Base-by-base conservation (phyloP, 768 basidiomycete genomes). In the Mycena filopes region DNA sequence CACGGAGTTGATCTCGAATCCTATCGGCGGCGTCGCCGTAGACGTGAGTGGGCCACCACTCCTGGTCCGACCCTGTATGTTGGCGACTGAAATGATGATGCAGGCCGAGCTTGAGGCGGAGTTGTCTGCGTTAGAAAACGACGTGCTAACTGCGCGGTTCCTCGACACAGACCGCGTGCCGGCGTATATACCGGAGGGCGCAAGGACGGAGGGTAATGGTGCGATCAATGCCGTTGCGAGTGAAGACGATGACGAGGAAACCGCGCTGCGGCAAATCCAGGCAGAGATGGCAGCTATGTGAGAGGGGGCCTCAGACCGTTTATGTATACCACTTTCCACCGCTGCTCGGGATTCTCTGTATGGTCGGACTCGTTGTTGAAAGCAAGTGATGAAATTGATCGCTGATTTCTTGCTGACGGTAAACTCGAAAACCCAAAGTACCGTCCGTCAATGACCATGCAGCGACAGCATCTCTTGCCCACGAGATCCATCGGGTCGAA, bases 151-250 rank as follows among this genome's bases (percentile, higher is more conserved):
- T 79, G 89, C 91, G 58, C 85, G 92, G 69, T 81, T 99, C 70
- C 86, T 84, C 64, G 92, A 89, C 16, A 95, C 95, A 6, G 94
- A 97, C 63, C 89, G 90, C 71, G 97, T 87, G 29, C 97, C 97
- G 49, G 82, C 92, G 67, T 94, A 98, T 75, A 79, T 88, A 60
- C 97, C 96, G 33, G 81, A 86, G 42, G 84, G 85, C 18, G 77
- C 86, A 33, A 29, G 15, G 41, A 42, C 26, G 40, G 26, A 31
- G 42, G 28, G 23, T 12, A 59, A 26, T 36, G n/a, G n/a, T n/a
- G n/a, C n/a, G n/a, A n/a, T n/a, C n/a, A n/a, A n/a, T n/a, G n/a
- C n/a, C n/a, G n/a, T n/a, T n/a, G n/a, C n/a, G n/a, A 46, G 4
- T 20, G 29, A 23, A 33, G 46, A 38, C 47, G 15, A 46, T 28